Base-by-base conservation (phyloP, 768 basidiomycete genomes). In the Rhodotorula graminis region DNA sequence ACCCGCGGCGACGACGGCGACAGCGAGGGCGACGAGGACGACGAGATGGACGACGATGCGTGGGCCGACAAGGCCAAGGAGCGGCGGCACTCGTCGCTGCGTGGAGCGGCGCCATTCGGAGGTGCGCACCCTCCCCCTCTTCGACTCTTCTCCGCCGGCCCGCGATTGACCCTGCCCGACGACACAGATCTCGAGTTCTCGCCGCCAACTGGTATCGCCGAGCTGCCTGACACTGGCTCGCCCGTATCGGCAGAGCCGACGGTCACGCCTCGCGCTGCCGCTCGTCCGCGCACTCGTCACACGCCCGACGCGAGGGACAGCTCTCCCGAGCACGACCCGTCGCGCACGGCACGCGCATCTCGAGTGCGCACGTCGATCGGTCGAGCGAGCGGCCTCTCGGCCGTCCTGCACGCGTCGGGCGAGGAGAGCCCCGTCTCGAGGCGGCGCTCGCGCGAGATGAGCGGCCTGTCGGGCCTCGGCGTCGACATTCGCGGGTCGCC, bases 181-280 rank as follows among this genome's bases (percentile, higher is more conserved):
- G 0, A 21, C 7, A n/a, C 58, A 71, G 74, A 75, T 9, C 64
- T 75, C 61, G 74, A 75, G n/a, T 33, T 75, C 21, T 75, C 74
- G 1, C 74, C 74, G 2, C 53, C 61, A 1, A 3, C 33, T 16
- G 31, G 27, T 0, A 71, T 46, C 1, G 29, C 66, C 31, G 61
- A 37, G 5, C 68, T 72, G 3, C 74, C 70, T 1, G 67, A 71
- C 6, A 11, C 49, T 4, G 59, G 58, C 37, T 2, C 67, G 0
- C 52, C 63, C 33, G 44, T 3, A 46, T 55, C 33, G 3, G 40
- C 60, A 46, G 71, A 69, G 52, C 25, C 64, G 0, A 46, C 42
- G 6, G 5, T 55, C 5, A 75, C 70, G 2, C 74, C 74, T 8
- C 74, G 74, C 8, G 64, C 74, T 0, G 11, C 49, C 2, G 31